These are phyloP conservation scores for Pittosporum tobira DNA, from an alignment of 129 eudicot species.

Conservation along the genomic window DNA sequence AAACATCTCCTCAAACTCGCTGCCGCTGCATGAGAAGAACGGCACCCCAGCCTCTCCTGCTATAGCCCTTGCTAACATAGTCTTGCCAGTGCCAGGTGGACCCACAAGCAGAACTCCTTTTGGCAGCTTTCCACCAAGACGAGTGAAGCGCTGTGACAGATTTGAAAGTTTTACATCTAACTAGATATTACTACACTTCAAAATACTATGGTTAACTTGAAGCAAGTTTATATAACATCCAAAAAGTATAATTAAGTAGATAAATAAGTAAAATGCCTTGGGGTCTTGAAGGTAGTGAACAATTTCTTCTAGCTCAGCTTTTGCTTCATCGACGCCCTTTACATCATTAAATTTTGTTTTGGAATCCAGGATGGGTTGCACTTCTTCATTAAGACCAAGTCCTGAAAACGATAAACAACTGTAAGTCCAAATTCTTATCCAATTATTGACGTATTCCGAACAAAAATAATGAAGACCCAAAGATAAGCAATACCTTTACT, in stretches of 20 bases:
- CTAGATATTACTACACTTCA: conserved; percentile 1
- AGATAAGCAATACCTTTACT: conserved; percentile 52
- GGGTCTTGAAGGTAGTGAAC: conserved; percentile 98
- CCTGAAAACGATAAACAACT: conserved; percentile 26
- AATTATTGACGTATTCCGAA: conserved; percentile 4
- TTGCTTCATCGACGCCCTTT: conserved; percentile 98
- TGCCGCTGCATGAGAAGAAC: conserved; percentile 83
- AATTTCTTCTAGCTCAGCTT: conserved; percentile 92
- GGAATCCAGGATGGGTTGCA: conserved; percentile 85
- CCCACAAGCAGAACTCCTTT: conserved; percentile 93
- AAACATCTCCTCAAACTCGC: conserved; percentile 97
- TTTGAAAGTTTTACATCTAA: background rate
- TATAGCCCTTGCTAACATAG: conserved; percentile 93
- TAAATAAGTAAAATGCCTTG: conserved; percentile 39
- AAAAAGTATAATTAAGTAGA: background rate
- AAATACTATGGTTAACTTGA: background rate
- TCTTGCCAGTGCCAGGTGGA: conserved; percentile 97
- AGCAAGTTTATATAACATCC: background rate
- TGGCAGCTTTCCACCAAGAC: conserved; percentile 95
- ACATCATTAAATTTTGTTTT: conserved; percentile 83
- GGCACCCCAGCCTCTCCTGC: conserved; percentile 99
- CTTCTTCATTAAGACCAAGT: conserved; percentile 81
- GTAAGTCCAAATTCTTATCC: background rate
- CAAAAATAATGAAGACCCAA: background rate
- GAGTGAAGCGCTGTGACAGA: conserved; percentile 71